Percentiles rank a stretch among this genome's conserved stretches.
phyloP scores from a whole-genome alignment of 2,329 filamentous ascomycete genomes.

The Pyricularia pennisetigena region DNA sequence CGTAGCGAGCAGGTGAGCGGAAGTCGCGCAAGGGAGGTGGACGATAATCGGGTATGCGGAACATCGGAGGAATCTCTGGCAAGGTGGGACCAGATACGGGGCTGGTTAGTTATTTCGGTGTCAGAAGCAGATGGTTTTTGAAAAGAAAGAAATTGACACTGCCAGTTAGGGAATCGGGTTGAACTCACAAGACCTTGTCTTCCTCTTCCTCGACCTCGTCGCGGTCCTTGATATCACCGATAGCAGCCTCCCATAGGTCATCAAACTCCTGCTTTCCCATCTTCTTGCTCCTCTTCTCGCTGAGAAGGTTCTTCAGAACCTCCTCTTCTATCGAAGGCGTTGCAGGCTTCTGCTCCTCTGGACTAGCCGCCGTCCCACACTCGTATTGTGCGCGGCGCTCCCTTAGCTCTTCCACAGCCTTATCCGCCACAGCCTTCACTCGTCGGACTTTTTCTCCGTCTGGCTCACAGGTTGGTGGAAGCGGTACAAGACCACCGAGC shows the following conservation, averaged over 20 bases:
- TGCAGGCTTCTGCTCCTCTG: slow-evolving; percentile 49
- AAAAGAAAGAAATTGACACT: not conserved
- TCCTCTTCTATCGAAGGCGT: slow-evolving; percentile 54
- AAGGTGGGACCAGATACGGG: slow-evolving; percentile 63
- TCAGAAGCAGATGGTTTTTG: slow-evolving; percentile 19
- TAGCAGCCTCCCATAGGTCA: slow-evolving; percentile 68
- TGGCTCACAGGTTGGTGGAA: slow-evolving; percentile 87
- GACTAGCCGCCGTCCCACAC: slow-evolving; percentile 61
- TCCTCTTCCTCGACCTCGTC: slow-evolving; percentile 48
- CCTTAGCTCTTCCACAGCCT: slow-evolving; percentile 76
- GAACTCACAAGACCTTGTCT: slow-evolving; percentile 40
- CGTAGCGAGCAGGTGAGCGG: slow-evolving; percentile 74
- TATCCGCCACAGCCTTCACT: slow-evolving; percentile 79
- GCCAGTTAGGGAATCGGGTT: not conserved
- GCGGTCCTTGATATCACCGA: slow-evolving; percentile 58
- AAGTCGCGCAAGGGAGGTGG: slow-evolving; percentile 85
- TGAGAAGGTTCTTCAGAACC: slow-evolving; percentile 68
- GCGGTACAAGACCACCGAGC: slow-evolving; percentile 67
- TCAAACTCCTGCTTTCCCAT: slow-evolving; percentile 88
- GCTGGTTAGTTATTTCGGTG: slow-evolving; percentile 70
- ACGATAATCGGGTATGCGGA: slow-evolving; percentile 58
- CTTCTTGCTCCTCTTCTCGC: slow-evolving; percentile 66
- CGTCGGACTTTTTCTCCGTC: slow-evolving; percentile 87
- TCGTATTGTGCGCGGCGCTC: slow-evolving; percentile 82
- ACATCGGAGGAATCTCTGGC: slow-evolving; percentile 51